Conservation (phyloP, 495 filamentous ascomycete species). For the Penicillium bialowiezense region DNA sequence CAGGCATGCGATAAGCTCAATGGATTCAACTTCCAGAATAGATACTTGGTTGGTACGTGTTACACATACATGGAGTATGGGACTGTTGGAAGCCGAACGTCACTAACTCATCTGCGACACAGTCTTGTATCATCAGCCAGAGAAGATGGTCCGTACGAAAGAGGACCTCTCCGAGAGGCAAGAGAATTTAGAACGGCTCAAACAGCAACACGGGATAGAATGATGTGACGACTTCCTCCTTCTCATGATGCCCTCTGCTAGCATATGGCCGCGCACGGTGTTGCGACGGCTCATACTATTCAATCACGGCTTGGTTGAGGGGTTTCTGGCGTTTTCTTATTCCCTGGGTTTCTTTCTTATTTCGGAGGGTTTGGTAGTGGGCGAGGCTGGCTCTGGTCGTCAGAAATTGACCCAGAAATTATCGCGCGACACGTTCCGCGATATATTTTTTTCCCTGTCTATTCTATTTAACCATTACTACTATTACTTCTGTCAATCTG, state of each 20-base stretch:
- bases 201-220: constrained; percentile 97
- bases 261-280: constrained; percentile 38
- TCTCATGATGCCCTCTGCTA: constrained; percentile 38
- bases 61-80: background rate
- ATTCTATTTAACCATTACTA: constrained; percentile 9
- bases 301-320: constrained; percentile 42
- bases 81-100: background rate
- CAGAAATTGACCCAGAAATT: constrained; percentile 7
- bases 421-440: constrained; percentile 7
- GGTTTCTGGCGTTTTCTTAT: constrained; percentile 44
- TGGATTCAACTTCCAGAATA: constrained; percentile 99
- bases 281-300: constrained; percentile 31
- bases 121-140: constrained; percentile 98
- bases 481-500: constrained; percentile 10
- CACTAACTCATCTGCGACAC: constrained; percentile 14
- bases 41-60: constrained; percentile 93
- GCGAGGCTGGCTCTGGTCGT: constrained; percentile 16
- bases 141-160: constrained; percentile 92
- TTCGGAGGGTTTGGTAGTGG: constrained; percentile 29
- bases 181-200: constrained; percentile 96
- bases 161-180: constrained; percentile 91
- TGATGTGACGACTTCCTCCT: constrained; percentile 51
- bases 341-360: constrained; percentile 24
- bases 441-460: constrained; percentile 14
- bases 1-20: constrained; percentile 98